Conservation (phyloP, 179 eudicot species). For the Carnegiea gigantea region DNA sequence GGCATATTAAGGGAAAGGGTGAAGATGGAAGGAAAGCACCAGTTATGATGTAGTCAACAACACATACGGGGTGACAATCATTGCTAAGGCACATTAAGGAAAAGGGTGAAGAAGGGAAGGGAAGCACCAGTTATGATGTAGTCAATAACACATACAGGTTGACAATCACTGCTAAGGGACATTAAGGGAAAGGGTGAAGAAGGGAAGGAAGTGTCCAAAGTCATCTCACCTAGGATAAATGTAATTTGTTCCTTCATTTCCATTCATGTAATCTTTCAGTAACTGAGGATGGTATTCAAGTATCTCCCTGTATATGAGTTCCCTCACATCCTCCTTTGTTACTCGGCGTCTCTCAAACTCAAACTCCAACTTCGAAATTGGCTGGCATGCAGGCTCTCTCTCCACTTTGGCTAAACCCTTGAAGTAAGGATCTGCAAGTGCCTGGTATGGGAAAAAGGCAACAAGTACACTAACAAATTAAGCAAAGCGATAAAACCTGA, state of each 20-base stretch:
- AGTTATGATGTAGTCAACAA: not conserved
- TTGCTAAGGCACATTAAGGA: not conserved
- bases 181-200: not conserved
- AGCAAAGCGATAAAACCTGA: not conserved
- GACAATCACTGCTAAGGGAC: not conserved
- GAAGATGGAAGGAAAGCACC: not conserved
- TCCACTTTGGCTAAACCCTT: conserved; percentile 80
- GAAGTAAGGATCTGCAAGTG: conserved; percentile 89
- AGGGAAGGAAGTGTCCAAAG: not conserved
- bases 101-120: not conserved
- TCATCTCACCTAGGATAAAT: conserved; percentile 72
- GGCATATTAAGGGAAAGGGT: not conserved
- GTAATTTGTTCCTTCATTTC: conserved; percentile 72
- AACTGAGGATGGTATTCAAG: conserved; percentile 90
- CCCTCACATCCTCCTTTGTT: conserved; percentile 79
- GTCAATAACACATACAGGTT: not conserved
- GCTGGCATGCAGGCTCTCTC: conserved; percentile 86
- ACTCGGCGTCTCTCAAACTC: conserved; percentile 81
- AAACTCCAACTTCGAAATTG: conserved; percentile 81
- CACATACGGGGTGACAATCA: not conserved
- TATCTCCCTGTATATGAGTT: conserved; percentile 77
- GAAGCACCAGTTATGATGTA: not conserved
- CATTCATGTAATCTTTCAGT: conserved; percentile 74
- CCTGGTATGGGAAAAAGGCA: conserved; percentile 40
- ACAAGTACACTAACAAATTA: not conserved